These are phyloP conservation scores for Sclerotinia sclerotiorum DNA, from an alignment of 2,329 filamentous ascomycete species.

Conservation along the genomic window DNA sequence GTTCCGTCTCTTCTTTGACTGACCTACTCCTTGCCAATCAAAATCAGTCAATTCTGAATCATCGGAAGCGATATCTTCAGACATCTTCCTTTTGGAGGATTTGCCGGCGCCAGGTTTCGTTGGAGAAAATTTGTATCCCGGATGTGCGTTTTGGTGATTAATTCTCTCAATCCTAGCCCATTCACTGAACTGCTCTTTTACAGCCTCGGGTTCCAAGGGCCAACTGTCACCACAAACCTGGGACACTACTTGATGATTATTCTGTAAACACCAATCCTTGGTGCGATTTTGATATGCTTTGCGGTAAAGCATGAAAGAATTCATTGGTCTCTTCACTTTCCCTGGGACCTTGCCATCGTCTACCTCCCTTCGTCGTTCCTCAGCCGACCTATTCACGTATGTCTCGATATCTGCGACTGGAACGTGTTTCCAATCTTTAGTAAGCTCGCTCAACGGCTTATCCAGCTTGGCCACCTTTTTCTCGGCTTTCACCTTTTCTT, in stretches of 20 bases:
- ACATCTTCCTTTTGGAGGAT: conserved; percentile 49
- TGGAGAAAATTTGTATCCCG: conserved; percentile 91
- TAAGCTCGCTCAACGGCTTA: conserved; percentile 69
- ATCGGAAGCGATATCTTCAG: conserved; percentile 43
- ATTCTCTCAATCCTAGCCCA: conserved; percentile 78
- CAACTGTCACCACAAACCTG: conserved; percentile 84
- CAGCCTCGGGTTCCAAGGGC: conserved; percentile 71
- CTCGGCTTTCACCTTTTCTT: conserved; percentile 45
- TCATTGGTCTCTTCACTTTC: conserved; percentile 90
- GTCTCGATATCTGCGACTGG: conserved; percentile 74
- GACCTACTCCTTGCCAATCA: conserved; percentile 43
- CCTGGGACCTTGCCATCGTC: conserved; percentile 65
- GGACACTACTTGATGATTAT: conserved; percentile 93
- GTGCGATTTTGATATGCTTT: conserved; percentile 87
- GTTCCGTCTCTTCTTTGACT: conserved; percentile 31
- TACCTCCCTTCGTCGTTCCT: conserved; percentile 67
- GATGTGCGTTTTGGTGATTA: conserved; percentile 83
- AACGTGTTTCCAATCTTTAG: conserved; percentile 59
- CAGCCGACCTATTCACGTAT: conserved; percentile 71
- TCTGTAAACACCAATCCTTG: conserved; percentile 76
- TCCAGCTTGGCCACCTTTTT: conserved; percentile 57
- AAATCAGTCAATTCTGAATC: conserved; percentile 50
- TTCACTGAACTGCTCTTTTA: conserved; percentile 74
- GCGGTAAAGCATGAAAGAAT: conserved; percentile 96
- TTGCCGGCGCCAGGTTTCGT: conserved; percentile 59